phyloP scores from a whole-genome alignment of 2,329 filamentous ascomycete species.

The Penicillium freii region DNA sequence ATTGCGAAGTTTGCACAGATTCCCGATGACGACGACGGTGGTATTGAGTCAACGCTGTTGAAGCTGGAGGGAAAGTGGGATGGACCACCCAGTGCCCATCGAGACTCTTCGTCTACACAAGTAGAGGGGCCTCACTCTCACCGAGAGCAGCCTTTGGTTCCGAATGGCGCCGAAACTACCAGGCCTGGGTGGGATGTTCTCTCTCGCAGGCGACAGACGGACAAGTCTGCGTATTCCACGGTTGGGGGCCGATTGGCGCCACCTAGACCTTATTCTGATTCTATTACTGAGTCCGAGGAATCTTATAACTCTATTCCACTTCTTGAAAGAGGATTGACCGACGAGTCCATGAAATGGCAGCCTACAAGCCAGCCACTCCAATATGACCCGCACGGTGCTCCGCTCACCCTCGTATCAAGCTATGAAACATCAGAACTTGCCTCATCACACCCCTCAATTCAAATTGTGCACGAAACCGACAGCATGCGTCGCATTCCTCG shows the following conservation, averaged over 20 bases:
- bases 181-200: conserved; percentile 18
- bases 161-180: conserved; percentile 5
- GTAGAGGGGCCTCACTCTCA: not conserved
- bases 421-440: conserved; percentile 30
- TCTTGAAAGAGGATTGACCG: conserved; percentile 61
- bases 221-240: conserved; percentile 28
- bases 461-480: conserved; percentile 52
- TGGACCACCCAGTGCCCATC: conserved; percentile 33
- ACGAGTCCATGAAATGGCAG: conserved; percentile 52
- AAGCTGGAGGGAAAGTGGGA: conserved; percentile 88
- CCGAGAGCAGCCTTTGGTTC: not conserved
- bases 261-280: conserved; percentile 41
- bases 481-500: conserved; percentile 50
- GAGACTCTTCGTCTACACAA: conserved; percentile 9
- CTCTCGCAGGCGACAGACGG: conserved; percentile 26
- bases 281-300: conserved; percentile 61
- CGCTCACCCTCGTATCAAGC: conserved; percentile 30
- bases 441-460: conserved; percentile 51
- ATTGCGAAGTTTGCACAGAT: conserved; percentile 84
- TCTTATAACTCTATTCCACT: conserved; percentile 77
- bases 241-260: conserved; percentile 28
- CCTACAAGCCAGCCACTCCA: conserved; percentile 21
- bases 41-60: conserved; percentile 84
- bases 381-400: conserved; percentile 21
- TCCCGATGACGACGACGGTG: conserved; percentile 83